Evolutionary conservation across 495 filamentous ascomycete genomes (phyloP).

Genomic region (Neurospora sp.): DNA sequence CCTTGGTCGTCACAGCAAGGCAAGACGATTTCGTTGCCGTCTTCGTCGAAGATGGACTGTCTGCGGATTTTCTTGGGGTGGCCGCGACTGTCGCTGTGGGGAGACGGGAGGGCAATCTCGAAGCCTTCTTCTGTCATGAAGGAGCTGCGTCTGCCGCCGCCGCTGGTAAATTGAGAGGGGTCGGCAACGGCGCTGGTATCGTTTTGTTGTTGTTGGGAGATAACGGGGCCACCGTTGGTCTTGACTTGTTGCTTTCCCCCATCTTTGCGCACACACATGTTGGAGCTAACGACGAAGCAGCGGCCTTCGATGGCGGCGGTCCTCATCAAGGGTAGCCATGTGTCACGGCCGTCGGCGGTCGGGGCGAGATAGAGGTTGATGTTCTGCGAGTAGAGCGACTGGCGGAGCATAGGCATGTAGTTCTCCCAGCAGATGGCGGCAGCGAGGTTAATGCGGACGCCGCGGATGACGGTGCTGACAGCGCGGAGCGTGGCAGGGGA

Average conservation of each 20-base stretch:
- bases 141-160: constrained; percentile 15
- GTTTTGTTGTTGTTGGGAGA: background rate
- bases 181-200: background rate
- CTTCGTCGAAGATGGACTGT: constrained; percentile 32
- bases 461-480: constrained; percentile 68
- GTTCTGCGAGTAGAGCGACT: constrained; percentile 74
- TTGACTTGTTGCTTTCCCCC: background rate
- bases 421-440: constrained; percentile 97
- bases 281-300: constrained; percentile 77
- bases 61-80: constrained; percentile 1
- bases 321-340: constrained; percentile 74
- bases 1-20: constrained; percentile 1
- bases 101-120: constrained; percentile 27
- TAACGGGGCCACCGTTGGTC: background rate
- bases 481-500: constrained; percentile 71
- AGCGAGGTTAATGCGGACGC: constrained; percentile 65
- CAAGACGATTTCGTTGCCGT: constrained; percentile 38
- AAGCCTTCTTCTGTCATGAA: constrained; percentile 26
- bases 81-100: background rate
- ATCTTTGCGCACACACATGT: constrained; percentile 56
- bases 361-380: constrained; percentile 89
- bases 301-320: constrained; percentile 74
- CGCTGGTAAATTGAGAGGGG: background rate
- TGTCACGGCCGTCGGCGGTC: constrained; percentile 76
- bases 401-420: constrained; percentile 78